These are phyloP conservation scores for Hibiscus tridactylites DNA, from an alignment of 345 rosid species.

Conservation along the genomic window DNA sequence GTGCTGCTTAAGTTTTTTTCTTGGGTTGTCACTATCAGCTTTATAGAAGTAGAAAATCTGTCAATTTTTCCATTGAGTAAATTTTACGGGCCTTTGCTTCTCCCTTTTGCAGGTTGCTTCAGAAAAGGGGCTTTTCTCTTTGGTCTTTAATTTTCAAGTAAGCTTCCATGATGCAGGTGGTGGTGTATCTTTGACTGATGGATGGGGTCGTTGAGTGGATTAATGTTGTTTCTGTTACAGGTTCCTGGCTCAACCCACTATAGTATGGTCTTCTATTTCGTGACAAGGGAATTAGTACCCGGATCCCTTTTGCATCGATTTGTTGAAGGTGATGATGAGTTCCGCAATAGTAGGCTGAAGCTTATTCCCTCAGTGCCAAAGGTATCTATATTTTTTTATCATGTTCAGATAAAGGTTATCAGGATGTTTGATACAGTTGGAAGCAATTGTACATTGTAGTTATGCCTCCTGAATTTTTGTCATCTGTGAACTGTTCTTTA, in stretches of 20 bases:
- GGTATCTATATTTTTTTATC: conserved; percentile 31
- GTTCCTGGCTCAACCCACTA: conserved; percentile 96
- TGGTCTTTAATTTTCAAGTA: not conserved
- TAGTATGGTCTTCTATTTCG: conserved; percentile 94
- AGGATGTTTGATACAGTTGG: not conserved
- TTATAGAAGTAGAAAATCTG: not conserved
- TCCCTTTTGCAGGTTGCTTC: not conserved
- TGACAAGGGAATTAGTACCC: conserved; percentile 48
- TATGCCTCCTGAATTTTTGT: not conserved
- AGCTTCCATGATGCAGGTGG: not conserved
- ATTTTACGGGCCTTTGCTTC: not conserved
- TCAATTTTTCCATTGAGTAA: not conserved
- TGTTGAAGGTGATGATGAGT: conserved; percentile 96
- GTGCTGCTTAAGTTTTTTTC: not conserved
- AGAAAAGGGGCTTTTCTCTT: not conserved
- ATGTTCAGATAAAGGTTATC: not conserved
- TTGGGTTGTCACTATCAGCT: not conserved
- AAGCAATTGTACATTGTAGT: not conserved
- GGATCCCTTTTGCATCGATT: conserved; percentile 91
- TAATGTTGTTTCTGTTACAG: conserved; percentile 24
- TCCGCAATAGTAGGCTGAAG: conserved; percentile 88
- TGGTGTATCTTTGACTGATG: not conserved
- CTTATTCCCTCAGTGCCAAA: conserved; percentile 97
- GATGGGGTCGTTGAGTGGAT: not conserved
- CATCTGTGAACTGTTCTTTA: not conserved